phyloP scores from a whole-genome alignment of 1,284 basidiomycete genomes.

The Lentinula novae-zelandiae region DNA sequence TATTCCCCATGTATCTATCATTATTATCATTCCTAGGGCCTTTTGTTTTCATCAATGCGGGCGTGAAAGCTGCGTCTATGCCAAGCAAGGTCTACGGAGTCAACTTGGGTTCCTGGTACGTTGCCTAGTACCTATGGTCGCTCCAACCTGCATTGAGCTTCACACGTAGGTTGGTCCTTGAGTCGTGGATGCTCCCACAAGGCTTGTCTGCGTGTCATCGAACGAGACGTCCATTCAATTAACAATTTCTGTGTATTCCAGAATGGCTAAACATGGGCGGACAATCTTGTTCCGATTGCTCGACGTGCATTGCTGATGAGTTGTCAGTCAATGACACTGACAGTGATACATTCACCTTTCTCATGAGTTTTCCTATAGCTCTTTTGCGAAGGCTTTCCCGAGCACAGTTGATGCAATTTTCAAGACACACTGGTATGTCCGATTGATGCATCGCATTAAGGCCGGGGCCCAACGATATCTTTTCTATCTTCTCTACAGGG shows the following conservation, averaged over 20 bases:
- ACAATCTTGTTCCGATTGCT: slow-evolving; percentile 47
- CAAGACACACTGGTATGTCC: slow-evolving; percentile 55
- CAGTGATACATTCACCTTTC: not conserved
- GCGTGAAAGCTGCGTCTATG: slow-evolving; percentile 4
- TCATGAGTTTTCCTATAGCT: slow-evolving; percentile 29
- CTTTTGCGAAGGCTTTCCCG: slow-evolving; percentile 56
- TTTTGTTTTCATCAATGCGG: not conserved
- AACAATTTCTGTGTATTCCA: slow-evolving; percentile 16
- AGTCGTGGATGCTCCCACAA: slow-evolving; percentile 69
- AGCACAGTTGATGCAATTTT: slow-evolving; percentile 57
- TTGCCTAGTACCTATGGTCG: slow-evolving; percentile 4
- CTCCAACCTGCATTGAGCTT: not conserved
- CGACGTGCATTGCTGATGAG: slow-evolving; percentile 54
- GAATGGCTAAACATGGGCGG: slow-evolving; percentile 71
- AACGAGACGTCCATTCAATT: not conserved
- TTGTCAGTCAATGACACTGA: slow-evolving; percentile 38
- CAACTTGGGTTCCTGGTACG: slow-evolving; percentile 60
- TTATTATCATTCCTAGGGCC: not conserved
- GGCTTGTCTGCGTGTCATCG: slow-evolving; percentile 27
- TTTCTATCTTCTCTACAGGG: slow-evolving; percentile 33
- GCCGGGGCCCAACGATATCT: not conserved
- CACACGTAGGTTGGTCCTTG: slow-evolving; percentile 49
- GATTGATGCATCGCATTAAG: not conserved
- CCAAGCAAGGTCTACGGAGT: slow-evolving; percentile 58
- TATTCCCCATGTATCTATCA: not conserved